Evolutionary conservation across 768 basidiomycete genomes (phyloP), one percentile per base, ranked within the genome.

Genomic region (Holtermannia corniformis): DNA sequence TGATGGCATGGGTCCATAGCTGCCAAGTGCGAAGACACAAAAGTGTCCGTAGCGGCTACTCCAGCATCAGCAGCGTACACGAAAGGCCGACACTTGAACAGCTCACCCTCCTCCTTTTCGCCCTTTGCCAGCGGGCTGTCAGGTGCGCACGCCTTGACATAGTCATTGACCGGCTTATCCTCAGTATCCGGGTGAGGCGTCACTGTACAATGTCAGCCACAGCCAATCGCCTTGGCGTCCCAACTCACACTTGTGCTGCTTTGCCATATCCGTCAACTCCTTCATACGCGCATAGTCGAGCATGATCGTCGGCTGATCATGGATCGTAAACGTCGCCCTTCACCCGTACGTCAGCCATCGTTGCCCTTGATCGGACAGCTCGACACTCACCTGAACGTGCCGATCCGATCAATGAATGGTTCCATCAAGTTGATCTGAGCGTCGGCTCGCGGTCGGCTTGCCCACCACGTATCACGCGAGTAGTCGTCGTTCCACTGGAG

Each of bases 401-500:
- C 57, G 4, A 74, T 42, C 44, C 60, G 41, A 11, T 55, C 57
- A 41, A 72, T 49, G 59, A 74, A 74, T 21, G 69, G 69, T 50
- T 72, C 71, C 70, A 74, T 71, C 54, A 74, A 49, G 48, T 74
- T 74, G 64, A 72, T 68, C 55, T 74, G 72, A 21, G 58, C 58
- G 55, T 74, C 72, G n/a, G 72, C 72, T 47, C 72, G 52, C 4
- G 67, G 61, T 51, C 72, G 23, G 46, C 65, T 64, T 4, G 68
- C 67, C 67, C 70, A 71, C 70, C 71, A 74, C 3, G 60, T 65
- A 53, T 74, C 71, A 44, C 72, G 49, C 2, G 71, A 67, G 42
- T 74, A 72, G 41, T 72, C 67, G 51, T 74, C 72, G 56, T 74
- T 74, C 72, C 72, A 74, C 45, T 72, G 67, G 2, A 74, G 60